phyloP scores from a whole-genome alignment of 139 green algal species.

The Mychonastes homosphaera region DNA sequence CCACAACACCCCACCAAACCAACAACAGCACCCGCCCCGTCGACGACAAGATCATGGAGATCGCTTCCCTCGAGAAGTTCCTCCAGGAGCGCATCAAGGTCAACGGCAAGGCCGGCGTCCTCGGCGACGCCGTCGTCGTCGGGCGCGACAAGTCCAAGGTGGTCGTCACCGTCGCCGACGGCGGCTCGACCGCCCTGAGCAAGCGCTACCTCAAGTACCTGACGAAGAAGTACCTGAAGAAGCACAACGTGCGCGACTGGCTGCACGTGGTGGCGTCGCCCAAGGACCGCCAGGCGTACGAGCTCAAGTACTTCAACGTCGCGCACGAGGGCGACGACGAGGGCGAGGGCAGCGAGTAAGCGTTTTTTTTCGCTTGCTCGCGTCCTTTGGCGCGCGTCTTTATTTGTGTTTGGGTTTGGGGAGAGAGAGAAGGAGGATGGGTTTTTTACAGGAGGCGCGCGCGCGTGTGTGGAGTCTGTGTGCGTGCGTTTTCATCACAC shows the following conservation, averaged over 20 bases:
- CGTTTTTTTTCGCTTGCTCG: conserved; percentile 2
- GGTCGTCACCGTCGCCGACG: conserved; percentile 62
- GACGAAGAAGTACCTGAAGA: conserved; percentile 99
- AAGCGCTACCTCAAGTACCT: conserved; percentile 99
- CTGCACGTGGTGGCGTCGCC: conserved; percentile 96
- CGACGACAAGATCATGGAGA: conserved; percentile 66
- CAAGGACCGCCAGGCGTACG: conserved; percentile 95
- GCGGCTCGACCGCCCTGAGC: conserved; percentile 69
- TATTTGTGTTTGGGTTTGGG: too few relatives aligned
- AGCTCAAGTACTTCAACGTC: conserved; percentile 98
- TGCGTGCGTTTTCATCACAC: too few relatives aligned
- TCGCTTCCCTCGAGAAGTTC: conserved; percentile 97
- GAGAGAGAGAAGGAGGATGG: too few relatives aligned
- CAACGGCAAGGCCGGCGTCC: conserved; percentile 56
- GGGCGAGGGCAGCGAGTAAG: conserved; percentile 80
- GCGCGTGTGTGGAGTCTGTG: too few relatives aligned
- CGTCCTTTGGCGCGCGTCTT: too few relatives aligned
- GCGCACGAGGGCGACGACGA: conserved; percentile 85
- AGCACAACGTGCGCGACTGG: conserved; percentile 99
- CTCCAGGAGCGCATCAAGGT: conserved; percentile 97
- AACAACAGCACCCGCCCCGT: conserved; percentile 29
- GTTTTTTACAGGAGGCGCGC: too few relatives aligned
- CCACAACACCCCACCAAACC: too few relatives aligned
- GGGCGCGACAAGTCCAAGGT: conserved; percentile 85
- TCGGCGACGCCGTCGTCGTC: conserved; percentile 72